A percentile compares a stretch with the other conserved stretches of the same genome.
Conservation (phyloP, 2,329 filamentous ascomycete genomes). For the Aspergillus fijiensis region DNA sequence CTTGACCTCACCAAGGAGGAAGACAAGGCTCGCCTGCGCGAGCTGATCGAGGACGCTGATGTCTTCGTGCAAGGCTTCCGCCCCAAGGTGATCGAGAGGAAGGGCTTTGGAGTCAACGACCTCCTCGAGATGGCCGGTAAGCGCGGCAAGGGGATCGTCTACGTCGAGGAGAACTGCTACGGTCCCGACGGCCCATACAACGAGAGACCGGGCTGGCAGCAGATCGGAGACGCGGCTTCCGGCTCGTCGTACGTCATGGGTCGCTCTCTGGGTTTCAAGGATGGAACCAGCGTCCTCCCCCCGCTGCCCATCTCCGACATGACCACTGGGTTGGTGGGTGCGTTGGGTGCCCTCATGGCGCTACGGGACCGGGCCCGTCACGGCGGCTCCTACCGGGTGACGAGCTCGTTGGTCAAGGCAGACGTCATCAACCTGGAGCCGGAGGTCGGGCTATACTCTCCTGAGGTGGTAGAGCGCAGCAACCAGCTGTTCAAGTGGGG, state of each 20-base stretch:
- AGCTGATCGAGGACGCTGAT: conserved; percentile 51
- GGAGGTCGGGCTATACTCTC: conserved; percentile 26
- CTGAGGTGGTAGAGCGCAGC: background rate
- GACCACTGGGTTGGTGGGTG: conserved; percentile 23
- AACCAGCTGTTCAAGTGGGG: background rate
- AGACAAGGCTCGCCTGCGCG: conserved; percentile 42
- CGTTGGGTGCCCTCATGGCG: conserved; percentile 18
- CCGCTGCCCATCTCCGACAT: conserved; percentile 27
- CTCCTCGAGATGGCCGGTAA: conserved; percentile 42
- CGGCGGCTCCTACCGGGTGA: conserved; percentile 26
- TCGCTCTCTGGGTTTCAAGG: conserved; percentile 28
- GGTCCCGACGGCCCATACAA: conserved; percentile 49
- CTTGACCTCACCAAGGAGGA: conserved; percentile 49
- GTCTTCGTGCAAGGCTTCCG: conserved; percentile 57
- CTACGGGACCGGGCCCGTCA: conserved; percentile 19
- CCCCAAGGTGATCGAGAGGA: conserved; percentile 40
- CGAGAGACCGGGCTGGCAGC: conserved; percentile 52
- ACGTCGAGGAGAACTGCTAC: conserved; percentile 54
- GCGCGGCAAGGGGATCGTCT: conserved; percentile 48
- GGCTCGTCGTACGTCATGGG: conserved; percentile 42
- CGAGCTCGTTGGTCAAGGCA: conserved; percentile 31
- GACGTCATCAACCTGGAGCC: conserved; percentile 31
- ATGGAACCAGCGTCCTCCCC: conserved; percentile 21
- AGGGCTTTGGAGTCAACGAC: conserved; percentile 37
- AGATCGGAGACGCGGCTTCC: conserved; percentile 49